Percentiles rank a stretch among this genome's conserved stretches.
These are phyloP conservation scores for Ceratobasidium papillatum DNA, from an alignment of 1,284 basidiomycete species.

Conservation along the genomic window DNA sequence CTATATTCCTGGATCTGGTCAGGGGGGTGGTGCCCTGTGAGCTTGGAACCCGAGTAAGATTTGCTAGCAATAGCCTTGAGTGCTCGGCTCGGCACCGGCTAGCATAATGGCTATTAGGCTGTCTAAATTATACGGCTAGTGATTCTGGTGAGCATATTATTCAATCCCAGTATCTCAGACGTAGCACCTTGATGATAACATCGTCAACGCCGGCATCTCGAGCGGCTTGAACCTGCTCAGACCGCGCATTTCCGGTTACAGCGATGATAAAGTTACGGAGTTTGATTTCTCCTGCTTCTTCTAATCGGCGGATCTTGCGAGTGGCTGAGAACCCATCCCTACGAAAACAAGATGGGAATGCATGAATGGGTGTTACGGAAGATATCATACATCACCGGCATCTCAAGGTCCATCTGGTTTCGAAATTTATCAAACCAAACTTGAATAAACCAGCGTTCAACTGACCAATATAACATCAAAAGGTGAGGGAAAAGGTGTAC, in stretches of 20 bases:
- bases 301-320: slow-evolving; percentile 47
- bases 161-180: neutral
- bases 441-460: slow-evolving; percentile 41
- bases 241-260: slow-evolving; percentile 48
- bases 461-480: slow-evolving; percentile 49
- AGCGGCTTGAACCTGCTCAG: slow-evolving; percentile 29
- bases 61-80: too few relatives aligned
- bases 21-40: too few relatives aligned
- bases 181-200: slow-evolving; percentile 34
- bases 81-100: too few relatives aligned
- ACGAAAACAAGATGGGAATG: slow-evolving; percentile 15
- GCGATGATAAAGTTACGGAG: slow-evolving; percentile 47
- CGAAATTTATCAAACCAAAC: slow-evolving; percentile 48
- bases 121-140: neutral
- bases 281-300: slow-evolving; percentile 45
- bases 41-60: too few relatives aligned
- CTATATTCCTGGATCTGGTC: too few relatives aligned
- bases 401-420: slow-evolving; percentile 51
- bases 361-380: neutral
- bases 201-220: slow-evolving; percentile 35
- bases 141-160: neutral
- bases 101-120: neutral
- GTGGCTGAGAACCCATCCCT: slow-evolving; percentile 48
- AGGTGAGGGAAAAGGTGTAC: neutral
- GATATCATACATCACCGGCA: slow-evolving; percentile 47